Conservation (phyloP, 805 yeast genomes). For the Metschnikowia baotianmanensis region DNA sequence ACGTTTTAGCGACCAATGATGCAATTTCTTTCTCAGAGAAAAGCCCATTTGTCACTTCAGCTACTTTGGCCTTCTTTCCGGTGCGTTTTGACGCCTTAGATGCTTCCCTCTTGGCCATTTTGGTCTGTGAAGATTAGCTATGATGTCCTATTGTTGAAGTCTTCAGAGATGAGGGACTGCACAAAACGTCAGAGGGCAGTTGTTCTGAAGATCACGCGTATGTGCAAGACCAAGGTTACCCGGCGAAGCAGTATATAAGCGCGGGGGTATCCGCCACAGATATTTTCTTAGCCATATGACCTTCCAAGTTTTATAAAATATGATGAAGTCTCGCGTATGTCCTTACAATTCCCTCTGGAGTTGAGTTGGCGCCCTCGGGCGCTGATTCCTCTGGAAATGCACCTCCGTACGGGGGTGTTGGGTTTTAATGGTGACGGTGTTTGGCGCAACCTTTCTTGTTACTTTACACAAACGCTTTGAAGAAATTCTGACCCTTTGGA, state of each 20-base stretch:
- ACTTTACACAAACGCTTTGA: constrained; percentile 39
- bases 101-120: constrained; percentile 24
- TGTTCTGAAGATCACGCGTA: background rate
- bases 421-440: constrained; percentile 47
- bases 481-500: constrained; percentile 45
- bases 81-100: background rate
- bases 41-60: constrained; percentile 8
- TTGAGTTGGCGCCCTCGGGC: constrained; percentile 31
- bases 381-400: constrained; percentile 36
- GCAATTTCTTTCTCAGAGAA: constrained; percentile 24
- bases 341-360: constrained; percentile 43
- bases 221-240: constrained; percentile 18
- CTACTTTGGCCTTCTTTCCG: constrained; percentile 13
- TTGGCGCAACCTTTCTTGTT: constrained; percentile 51
- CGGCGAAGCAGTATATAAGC: constrained; percentile 23
- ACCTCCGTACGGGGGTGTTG: constrained; percentile 33
- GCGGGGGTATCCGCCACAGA: constrained; percentile 5
- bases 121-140: background rate
- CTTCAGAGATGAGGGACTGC: constrained; percentile 12
- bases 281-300: constrained; percentile 44
- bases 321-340: constrained; percentile 62
- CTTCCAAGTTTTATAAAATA: constrained; percentile 63
- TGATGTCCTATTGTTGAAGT: background rate
- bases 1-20: constrained; percentile 28
- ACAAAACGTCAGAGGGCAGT: constrained; percentile 3